Evolutionary conservation across 1,139 yeast genomes (phyloP).

Genomic region (Hanseniaspora gamundiae): DNA sequence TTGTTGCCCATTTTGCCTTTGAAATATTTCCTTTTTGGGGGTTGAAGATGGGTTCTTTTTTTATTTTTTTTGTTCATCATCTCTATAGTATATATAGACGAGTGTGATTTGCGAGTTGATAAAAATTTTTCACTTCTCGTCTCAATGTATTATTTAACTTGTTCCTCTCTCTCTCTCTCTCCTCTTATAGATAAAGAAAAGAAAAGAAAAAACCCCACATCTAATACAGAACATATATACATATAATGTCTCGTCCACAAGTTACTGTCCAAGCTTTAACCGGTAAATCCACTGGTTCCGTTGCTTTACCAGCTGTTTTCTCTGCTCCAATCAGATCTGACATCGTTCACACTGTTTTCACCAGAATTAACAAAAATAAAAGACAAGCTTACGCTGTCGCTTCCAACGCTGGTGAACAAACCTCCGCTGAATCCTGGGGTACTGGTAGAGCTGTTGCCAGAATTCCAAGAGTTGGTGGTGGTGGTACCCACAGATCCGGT

Average conservation of each 20-base stretch:
- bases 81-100: too few species aligned
- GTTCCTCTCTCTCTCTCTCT: too few species aligned
- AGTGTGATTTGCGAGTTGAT: too few species aligned
- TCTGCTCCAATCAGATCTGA: slow-evolving; percentile 99
- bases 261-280: slow-evolving; percentile 84
- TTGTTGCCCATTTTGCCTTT: too few species aligned
- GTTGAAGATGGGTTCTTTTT: too few species aligned
- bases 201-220: slow-evolving; percentile 6
- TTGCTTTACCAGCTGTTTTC: slow-evolving; percentile 97
- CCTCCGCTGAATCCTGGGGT: slow-evolving; percentile 99
- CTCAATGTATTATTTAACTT: too few species aligned
- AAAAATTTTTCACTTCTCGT: too few species aligned
- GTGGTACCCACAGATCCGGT: slow-evolving; percentile 99
- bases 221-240: slow-evolving; percentile 2
- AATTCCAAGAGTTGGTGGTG: slow-evolving; percentile 99
- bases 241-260: slow-evolving; percentile 81
- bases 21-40: too few species aligned
- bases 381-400: slow-evolving; percentile 99
- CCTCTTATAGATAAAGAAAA: too few species aligned
- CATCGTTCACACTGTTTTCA: slow-evolving; percentile 96
- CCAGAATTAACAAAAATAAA: slow-evolving; percentile 99
- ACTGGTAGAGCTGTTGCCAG: slow-evolving; percentile 99
- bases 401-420: slow-evolving; percentile 98
- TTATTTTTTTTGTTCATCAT: too few species aligned
- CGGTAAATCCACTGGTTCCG: slow-evolving; percentile 78